phyloP scores from a whole-genome alignment of 1,139 yeast species.

The Pichia cactophila region DNA sequence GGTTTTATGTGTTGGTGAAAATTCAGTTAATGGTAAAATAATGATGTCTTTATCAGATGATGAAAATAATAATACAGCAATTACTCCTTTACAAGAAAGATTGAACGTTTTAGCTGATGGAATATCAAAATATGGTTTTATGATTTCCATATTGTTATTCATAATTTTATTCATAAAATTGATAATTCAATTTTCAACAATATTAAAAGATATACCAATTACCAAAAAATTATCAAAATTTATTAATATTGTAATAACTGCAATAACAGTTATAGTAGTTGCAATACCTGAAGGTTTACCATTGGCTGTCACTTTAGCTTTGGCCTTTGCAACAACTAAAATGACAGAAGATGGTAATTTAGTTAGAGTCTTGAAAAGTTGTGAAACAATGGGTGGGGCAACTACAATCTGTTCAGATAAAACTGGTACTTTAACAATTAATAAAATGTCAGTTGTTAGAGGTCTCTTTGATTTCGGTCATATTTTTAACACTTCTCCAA shows the following conservation, averaged over 20 bases:
- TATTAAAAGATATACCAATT: slow-evolving; percentile 40
- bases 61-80: slow-evolving; percentile 41
- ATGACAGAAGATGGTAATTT: slow-evolving; percentile 96
- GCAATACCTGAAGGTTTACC: slow-evolving; percentile 99
- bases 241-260: slow-evolving; percentile 78
- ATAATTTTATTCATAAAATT: slow-evolving; percentile 72
- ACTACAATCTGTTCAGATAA: slow-evolving; percentile 96
- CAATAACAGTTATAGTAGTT: slow-evolving; percentile 88
- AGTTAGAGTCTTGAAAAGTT: slow-evolving; percentile 86
- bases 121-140: slow-evolving; percentile 85
- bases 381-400: slow-evolving; percentile 99
- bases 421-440: slow-evolving; percentile 93
- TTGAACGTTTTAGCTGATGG: slow-evolving; percentile 81
- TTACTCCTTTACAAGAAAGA: slow-evolving; percentile 84
- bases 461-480: slow-evolving; percentile 39
- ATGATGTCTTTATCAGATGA: slow-evolving; percentile 62
- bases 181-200: slow-evolving; percentile 48
- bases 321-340: slow-evolving; percentile 96
- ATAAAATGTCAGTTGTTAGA: slow-evolving; percentile 80
- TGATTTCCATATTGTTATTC: slow-evolving; percentile 75
- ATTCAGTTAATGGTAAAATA: slow-evolving; percentile 88
- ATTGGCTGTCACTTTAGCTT: slow-evolving; percentile 87
- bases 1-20: slow-evolving; percentile 83
- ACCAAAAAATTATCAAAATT: slow-evolving; percentile 81
- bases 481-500: slow-evolving; percentile 3